Evolutionary conservation across 2,329 filamentous ascomycete genomes (phyloP).

Genomic region (Fusarium musae): DNA sequence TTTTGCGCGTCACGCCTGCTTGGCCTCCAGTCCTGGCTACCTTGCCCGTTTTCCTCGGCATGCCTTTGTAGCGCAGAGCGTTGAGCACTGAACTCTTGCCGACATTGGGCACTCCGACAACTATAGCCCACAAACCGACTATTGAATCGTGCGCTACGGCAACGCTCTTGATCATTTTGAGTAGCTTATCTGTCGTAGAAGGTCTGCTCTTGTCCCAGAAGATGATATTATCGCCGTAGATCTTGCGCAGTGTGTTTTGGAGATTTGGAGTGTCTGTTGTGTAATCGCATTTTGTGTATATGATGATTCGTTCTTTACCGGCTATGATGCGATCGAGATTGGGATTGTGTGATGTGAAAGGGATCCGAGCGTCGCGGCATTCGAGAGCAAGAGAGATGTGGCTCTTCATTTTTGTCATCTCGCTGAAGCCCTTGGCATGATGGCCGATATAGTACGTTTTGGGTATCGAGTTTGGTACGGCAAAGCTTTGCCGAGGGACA

Average conservation of each 20-base stretch:
- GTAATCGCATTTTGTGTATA: constrained; percentile 92
- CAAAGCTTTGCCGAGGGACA: constrained; percentile 78
- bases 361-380: constrained; percentile 92
- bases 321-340: constrained; percentile 83
- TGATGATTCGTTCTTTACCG: constrained; percentile 78
- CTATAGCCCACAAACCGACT: constrained; percentile 84
- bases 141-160: constrained; percentile 62
- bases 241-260: constrained; percentile 45
- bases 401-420: constrained; percentile 84
- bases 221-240: constrained; percentile 51
- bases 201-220: constrained; percentile 58
- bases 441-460: constrained; percentile 96
- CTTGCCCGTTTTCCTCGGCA: constrained; percentile 62
- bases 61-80: constrained; percentile 76
- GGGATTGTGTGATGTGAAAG: constrained; percentile 89
- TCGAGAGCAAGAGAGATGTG: constrained; percentile 91
- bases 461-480: constrained; percentile 77
- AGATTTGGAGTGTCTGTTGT: constrained; percentile 55
- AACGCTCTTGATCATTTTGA: constrained; percentile 51
- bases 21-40: constrained; percentile 86
- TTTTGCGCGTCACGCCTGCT: constrained; percentile 89
- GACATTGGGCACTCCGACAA: constrained; percentile 98
- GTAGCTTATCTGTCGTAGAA: constrained; percentile 51
- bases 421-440: constrained; percentile 78
- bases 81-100: constrained; percentile 97